A percentile compares a stretch with the other conserved stretches of the same genome.
Evolutionary conservation across 2,329 filamentous ascomycete genomes (phyloP).

Genomic region (Aureobasidium vineae): DNA sequence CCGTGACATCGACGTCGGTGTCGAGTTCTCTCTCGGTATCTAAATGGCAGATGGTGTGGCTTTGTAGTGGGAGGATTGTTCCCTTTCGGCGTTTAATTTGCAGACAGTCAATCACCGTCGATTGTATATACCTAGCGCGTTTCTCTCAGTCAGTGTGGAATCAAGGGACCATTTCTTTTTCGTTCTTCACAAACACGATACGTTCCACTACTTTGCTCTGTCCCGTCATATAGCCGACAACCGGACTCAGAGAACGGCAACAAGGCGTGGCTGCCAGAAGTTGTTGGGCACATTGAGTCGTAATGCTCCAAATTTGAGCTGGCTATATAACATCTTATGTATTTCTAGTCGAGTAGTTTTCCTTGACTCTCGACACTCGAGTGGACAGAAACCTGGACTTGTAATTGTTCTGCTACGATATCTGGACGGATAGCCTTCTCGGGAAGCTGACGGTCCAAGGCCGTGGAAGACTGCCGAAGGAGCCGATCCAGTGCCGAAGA

Average conservation of each 20-base stretch:
- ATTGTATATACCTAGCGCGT: constrained; percentile 28
- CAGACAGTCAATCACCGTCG: constrained; percentile 26
- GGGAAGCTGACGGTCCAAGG: not conserved
- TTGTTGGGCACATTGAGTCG: not conserved
- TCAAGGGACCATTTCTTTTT: constrained; percentile 24
- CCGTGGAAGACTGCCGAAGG: constrained; percentile 19
- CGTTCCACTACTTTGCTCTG: not conserved
- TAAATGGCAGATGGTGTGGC: constrained; percentile 48
- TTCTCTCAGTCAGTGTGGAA: constrained; percentile 25
- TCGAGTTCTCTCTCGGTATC: constrained; percentile 93
- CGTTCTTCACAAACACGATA: not conserved
- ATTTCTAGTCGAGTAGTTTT: not conserved
- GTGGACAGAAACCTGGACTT: not conserved
- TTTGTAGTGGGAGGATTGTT: constrained; percentile 24
- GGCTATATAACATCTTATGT: not conserved
- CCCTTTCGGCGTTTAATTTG: constrained; percentile 26
- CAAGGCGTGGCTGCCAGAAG: not conserved
- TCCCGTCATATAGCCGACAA: not conserved
- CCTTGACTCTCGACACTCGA: not conserved
- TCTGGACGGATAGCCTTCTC: not conserved
- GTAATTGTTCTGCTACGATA: not conserved
- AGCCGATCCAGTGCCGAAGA: constrained; percentile 23
- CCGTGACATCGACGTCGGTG: constrained; percentile 94
- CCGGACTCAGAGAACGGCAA: not conserved
- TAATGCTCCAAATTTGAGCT: not conserved